phyloP scores from a whole-genome alignment of 73 alveolate species.

The Paramecium octaurelia region DNA sequence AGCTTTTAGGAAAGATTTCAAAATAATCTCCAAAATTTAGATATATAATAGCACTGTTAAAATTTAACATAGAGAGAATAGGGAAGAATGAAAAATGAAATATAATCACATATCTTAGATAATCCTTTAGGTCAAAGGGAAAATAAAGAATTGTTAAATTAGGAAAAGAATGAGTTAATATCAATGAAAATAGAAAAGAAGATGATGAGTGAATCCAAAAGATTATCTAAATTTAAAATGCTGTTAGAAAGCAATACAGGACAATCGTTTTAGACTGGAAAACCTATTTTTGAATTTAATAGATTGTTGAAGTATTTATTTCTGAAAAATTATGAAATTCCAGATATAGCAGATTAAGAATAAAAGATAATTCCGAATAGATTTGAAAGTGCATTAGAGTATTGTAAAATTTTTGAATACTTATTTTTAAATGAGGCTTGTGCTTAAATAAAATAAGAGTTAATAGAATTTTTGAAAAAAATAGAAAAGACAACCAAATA shows the following conservation, averaged over 20 bases:
- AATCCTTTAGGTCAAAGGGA: background rate
- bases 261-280: background rate
- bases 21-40: background rate
- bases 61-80: background rate
- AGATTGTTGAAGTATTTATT: slow-evolving; percentile 13
- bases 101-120: background rate
- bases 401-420: slow-evolving; percentile 57
- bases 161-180: background rate
- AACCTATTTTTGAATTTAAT: slow-evolving; percentile 25
- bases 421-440: slow-evolving; percentile 49
- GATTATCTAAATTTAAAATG: background rate
- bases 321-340: background rate
- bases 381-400: slow-evolving; percentile 37
- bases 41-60: background rate
- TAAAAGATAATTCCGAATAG: background rate
- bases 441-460: slow-evolving; percentile 25
- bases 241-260: background rate
- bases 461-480: background rate
- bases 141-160: slow-evolving; percentile 13
- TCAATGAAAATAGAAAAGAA: background rate
- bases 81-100: background rate
- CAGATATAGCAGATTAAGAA: background rate
- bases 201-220: background rate
- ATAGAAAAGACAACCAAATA: background rate
- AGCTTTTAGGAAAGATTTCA: background rate